A percentile compares a stretch with the other conserved stretches of the same genome.
phyloP scores from a whole-genome alignment of 2,329 filamentous ascomycete genomes.

The Fusarium buxicola region DNA sequence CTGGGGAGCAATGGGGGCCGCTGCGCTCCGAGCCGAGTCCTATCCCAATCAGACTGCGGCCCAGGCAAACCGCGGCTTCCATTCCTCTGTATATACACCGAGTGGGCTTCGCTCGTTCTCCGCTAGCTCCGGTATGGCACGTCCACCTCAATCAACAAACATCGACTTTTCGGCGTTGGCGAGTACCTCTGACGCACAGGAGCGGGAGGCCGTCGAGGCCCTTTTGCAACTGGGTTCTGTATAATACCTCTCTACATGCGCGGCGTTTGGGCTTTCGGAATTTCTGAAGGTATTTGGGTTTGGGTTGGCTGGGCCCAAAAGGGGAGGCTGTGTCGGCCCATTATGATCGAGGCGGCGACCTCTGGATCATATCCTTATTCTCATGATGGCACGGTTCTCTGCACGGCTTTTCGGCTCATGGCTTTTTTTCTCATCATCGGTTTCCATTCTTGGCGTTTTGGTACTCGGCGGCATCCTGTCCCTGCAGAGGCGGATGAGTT shows the following conservation, averaged over 20 bases:
- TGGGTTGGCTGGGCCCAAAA: conserved; percentile 47
- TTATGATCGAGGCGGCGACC: conserved; percentile 49
- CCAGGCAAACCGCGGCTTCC: conserved; percentile 62
- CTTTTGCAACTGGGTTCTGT: conserved; percentile 84
- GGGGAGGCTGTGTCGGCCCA: conserved; percentile 49
- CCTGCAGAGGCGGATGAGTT: conserved; percentile 20
- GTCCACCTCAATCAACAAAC: conserved; percentile 62
- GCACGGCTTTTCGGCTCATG: conserved; percentile 22
- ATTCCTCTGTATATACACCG: conserved; percentile 61
- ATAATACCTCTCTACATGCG: conserved; percentile 68
- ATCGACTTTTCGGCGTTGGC: conserved; percentile 64
- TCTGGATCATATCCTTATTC: conserved; percentile 44
- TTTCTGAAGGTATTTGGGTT: conserved; percentile 40
- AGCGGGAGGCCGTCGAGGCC: conserved; percentile 84
- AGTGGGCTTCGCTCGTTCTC: conserved; percentile 63
- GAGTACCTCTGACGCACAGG: conserved; percentile 73
- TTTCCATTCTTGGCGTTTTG: conserved; percentile 43
- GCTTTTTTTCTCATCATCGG: conserved; percentile 28
- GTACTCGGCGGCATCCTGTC: conserved; percentile 33
- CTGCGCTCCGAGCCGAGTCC: conserved; percentile 78
- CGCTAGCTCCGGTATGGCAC: conserved; percentile 63
- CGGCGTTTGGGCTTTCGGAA: conserved; percentile 59
- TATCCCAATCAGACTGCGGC: conserved; percentile 67
- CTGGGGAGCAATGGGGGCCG: conserved; percentile 90
- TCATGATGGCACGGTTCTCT: conserved; percentile 51